Conservation (phyloP, 257 asterid genomes). For the Fraxinus cuspidata region DNA sequence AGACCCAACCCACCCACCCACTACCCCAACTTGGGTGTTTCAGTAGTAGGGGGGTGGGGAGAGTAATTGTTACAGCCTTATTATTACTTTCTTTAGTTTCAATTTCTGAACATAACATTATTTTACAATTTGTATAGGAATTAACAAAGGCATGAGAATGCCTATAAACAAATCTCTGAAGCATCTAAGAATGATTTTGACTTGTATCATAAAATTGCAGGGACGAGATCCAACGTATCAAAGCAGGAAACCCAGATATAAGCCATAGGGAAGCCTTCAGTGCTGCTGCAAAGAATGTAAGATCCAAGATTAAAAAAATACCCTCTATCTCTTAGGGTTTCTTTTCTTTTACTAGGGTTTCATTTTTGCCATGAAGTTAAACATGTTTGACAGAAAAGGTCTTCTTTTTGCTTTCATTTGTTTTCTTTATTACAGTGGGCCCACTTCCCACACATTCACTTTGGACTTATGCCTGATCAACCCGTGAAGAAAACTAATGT, state of each 20-base stretch:
- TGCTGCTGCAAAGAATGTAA: constrained; percentile 99
- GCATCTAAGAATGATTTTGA: constrained; percentile 5
- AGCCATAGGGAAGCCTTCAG: constrained; percentile 99
- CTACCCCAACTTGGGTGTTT: constrained; percentile 20
- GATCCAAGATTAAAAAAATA: constrained; percentile 47
- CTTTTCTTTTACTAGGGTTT: constrained; percentile 28
- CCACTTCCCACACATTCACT: constrained; percentile 99
- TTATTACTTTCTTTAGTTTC: constrained; percentile 28
- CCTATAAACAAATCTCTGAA: constrained; percentile 1
- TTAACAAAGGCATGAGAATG: constrained; percentile 13
- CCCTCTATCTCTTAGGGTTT: neutral
- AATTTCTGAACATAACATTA: constrained; percentile 24
- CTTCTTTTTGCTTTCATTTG: constrained; percentile 16
- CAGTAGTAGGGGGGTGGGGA: neutral
- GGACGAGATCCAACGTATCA: constrained; percentile 99
- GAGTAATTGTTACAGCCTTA: constrained; percentile 48
- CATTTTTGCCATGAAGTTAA: neutral
- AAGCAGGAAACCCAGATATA: constrained; percentile 99
- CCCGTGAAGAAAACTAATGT: constrained; percentile 97
- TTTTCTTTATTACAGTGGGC: constrained; percentile 76
- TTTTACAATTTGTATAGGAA: constrained; percentile 6
- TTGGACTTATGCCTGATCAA: constrained; percentile 99
- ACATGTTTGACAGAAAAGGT: neutral
- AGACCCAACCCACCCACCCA: neutral
- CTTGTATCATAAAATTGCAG: constrained; percentile 40